Base-by-base conservation (phyloP, 129 eudicot species). In the Lonicera japonica region DNA sequence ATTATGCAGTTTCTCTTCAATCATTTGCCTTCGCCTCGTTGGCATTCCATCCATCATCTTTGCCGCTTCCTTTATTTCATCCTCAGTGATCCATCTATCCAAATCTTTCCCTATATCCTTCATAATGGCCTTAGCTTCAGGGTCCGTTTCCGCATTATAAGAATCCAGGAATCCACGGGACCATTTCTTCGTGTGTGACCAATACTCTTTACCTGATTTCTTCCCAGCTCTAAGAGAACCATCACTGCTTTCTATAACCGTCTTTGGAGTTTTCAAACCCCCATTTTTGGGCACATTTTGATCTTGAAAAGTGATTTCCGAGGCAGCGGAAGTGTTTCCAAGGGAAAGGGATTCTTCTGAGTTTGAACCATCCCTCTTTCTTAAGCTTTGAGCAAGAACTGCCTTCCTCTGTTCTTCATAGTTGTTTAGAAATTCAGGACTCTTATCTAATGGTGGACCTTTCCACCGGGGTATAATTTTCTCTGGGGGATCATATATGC, bases 161-260 rank as follows among this genome's bases (percentile, higher is more conserved):
- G 82, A 80, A 61, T 87, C 95, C 54, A 87, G 50, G 62, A 87
- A 87, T 17, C 95, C 98, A 34, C 80, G 87, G 18, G 98, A 87
- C 96, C 95, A 87, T 77, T 87, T 92, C 79, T 87, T 92, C 0
- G 98, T 92, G 75, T 92, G 96, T 72, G 82, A 69, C 98, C 98
- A 92, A 66, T 51, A 85, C 83, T 92, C 98, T 76, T 85, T 87
- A 45, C 96, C 96, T 5, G 79, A 61, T 75, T 70, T 92, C 56
- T 87, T 87, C 16, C 95, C 98, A 25, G 88, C 83, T 66, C 75
- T 82, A 13, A 79, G 60, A 15, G 98, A 82, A 43, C 98, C 98
- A 48, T 92, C 98, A 62, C 98, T 92, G 8, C 96, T 76, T 80
- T 92, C 84, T 77, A 92, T 85, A 56, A 84, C 68, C 13, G 86